Conservation (phyloP, 2,329 filamentous ascomycete species). For the Fusarium papillatum region DNA sequence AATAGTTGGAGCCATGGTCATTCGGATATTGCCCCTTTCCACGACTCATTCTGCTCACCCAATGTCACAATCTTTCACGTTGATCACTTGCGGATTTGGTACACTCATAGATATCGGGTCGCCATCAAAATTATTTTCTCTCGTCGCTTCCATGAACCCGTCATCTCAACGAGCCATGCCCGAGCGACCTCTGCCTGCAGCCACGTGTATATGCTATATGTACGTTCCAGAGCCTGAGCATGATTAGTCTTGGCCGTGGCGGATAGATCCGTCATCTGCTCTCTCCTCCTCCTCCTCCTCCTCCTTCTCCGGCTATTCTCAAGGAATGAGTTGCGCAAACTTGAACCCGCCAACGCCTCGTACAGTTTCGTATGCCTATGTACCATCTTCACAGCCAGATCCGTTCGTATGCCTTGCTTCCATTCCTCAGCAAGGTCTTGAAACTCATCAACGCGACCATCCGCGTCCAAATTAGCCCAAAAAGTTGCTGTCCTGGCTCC, state of each 20-base stretch:
- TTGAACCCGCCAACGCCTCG: conserved; percentile 42
- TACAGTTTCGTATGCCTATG: conserved; percentile 45
- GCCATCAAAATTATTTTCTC: conserved; percentile 35
- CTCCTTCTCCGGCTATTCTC: conserved; percentile 21
- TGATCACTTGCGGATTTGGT: not conserved
- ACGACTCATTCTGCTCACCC: not conserved
- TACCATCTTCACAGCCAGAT: conserved; percentile 38
- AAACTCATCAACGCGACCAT: conserved; percentile 17
- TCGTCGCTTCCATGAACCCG: conserved; percentile 25
- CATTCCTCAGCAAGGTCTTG: conserved; percentile 16
- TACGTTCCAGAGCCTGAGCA: conserved; percentile 38
- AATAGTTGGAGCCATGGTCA: conserved; percentile 44
- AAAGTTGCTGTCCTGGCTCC: conserved; percentile 12
- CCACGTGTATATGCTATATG: conserved; percentile 46
- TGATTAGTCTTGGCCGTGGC: conserved; percentile 43
- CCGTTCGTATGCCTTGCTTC: conserved; percentile 48
- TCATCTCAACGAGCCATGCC: conserved; percentile 19
- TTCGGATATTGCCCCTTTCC: not conserved
- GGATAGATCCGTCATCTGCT: conserved; percentile 39
- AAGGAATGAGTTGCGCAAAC: conserved; percentile 30
- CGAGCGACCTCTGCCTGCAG: conserved; percentile 38
- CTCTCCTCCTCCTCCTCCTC: conserved; percentile 23
- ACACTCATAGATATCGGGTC: conserved; percentile 4
- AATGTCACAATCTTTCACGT: conserved; percentile 3
- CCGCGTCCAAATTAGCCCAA: conserved; percentile 24